phyloP scores from a whole-genome alignment of 1,284 basidiomycete genomes.

The Sanghuangporus sanghuang region DNA sequence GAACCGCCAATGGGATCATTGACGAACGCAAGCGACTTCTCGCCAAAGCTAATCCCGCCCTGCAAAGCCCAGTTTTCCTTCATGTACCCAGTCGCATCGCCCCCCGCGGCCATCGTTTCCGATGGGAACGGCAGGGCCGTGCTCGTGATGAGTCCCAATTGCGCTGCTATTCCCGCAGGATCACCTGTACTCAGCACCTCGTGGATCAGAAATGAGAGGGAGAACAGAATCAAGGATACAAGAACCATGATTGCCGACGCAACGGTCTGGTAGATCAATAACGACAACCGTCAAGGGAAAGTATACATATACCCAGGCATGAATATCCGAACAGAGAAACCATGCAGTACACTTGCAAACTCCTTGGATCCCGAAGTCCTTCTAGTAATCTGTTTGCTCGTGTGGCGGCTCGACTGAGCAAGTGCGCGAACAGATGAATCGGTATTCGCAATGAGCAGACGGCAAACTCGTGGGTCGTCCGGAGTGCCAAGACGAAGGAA shows the following conservation, averaged over 20 bases:
- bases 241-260: not conserved
- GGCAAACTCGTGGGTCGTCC: no score
- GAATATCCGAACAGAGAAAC: no score
- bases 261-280: no score
- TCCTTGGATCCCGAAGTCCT: no score
- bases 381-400: no score
- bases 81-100: conserved; percentile 44
- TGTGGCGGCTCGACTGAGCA: no score
- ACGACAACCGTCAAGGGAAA: no score
- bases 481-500: no score
- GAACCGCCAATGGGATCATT: conserved; percentile 52
- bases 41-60: conserved; percentile 54
- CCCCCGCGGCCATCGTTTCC: conserved; percentile 45
- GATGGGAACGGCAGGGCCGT: conserved; percentile 65
- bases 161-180: conserved; percentile 36
- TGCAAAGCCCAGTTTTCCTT: conserved; percentile 57
- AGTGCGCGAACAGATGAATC: no score
- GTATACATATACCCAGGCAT: no score
- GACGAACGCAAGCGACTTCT: conserved; percentile 54
- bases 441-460: no score
- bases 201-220: not conserved
- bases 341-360: no score
- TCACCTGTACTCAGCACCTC: not conserved
- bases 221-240: not conserved
- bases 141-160: conserved; percentile 53